Conservation (phyloP, 495 filamentous ascomycete genomes). For the Opeltia flavorubescens region DNA sequence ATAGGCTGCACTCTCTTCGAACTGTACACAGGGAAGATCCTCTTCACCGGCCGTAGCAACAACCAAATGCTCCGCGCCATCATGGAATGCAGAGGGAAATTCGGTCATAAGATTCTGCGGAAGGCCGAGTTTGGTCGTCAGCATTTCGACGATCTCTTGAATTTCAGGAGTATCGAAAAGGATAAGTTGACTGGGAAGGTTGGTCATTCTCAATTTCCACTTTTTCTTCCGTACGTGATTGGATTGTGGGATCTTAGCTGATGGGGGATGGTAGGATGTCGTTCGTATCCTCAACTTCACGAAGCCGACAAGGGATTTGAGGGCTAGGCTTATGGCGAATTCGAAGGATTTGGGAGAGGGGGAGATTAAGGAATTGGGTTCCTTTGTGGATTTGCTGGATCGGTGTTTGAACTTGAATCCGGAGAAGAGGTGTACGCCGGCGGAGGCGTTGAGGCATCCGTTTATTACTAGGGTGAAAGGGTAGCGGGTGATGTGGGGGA, state of each 20-base stretch:
- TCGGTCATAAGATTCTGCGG: slow-evolving; percentile 73
- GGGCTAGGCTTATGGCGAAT: slow-evolving; percentile 57
- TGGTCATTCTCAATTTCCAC: slow-evolving; percentile 13
- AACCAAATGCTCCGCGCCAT: slow-evolving; percentile 95
- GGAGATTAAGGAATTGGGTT: slow-evolving; percentile 63
- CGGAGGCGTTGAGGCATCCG: slow-evolving; percentile 77
- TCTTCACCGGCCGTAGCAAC: slow-evolving; percentile 90
- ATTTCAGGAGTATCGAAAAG: slow-evolving; percentile 74
- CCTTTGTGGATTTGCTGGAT: slow-evolving; percentile 77
- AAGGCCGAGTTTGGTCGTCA: slow-evolving; percentile 54
- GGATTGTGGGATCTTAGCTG: not conserved
- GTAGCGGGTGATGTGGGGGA: not conserved
- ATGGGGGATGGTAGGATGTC: slow-evolving; percentile 35
- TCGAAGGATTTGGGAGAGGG: slow-evolving; percentile 57
- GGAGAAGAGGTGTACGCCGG: slow-evolving; percentile 79
- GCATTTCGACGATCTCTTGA: slow-evolving; percentile 79
- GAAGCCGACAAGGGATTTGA: slow-evolving; percentile 71
- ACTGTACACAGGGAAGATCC: slow-evolving; percentile 90
- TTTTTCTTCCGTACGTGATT: not conserved
- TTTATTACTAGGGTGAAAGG: slow-evolving; percentile 41
- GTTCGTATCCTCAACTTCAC: slow-evolving; percentile 57
- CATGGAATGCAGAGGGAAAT: slow-evolving; percentile 91
- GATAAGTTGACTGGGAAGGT: slow-evolving; percentile 77
- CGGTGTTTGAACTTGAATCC: slow-evolving; percentile 79
- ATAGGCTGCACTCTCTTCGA: slow-evolving; percentile 95